phyloP scores from a whole-genome alignment of 805 yeast genomes.

The Kregervanrija fluxuum region DNA sequence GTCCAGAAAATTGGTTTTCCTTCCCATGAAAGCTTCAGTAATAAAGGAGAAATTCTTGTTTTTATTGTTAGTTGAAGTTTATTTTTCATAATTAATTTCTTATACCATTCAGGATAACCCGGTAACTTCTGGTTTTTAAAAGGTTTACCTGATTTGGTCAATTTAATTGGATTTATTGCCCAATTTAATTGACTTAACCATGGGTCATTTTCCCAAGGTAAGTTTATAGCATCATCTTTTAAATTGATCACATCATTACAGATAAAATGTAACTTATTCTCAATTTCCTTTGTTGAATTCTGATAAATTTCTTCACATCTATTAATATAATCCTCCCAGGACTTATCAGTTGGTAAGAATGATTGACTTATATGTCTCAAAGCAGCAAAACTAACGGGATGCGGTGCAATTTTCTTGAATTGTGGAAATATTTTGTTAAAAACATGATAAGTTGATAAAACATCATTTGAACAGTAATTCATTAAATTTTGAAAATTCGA shows the following conservation, averaged over 20 bases:
- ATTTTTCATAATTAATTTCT: constrained; percentile 39
- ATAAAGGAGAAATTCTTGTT: constrained; percentile 67
- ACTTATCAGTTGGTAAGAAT: constrained; percentile 65
- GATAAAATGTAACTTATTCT: constrained; percentile 46
- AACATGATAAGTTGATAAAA: constrained; percentile 63
- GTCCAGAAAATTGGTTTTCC: constrained; percentile 78
- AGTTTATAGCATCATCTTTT: constrained; percentile 29
- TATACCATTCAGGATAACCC: constrained; percentile 93
- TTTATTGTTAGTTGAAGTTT: constrained; percentile 55
- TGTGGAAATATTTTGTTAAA: constrained; percentile 62
- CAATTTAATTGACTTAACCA: constrained; percentile 92
- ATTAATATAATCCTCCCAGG: constrained; percentile 70
- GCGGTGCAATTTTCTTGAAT: constrained; percentile 68
- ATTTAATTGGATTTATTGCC: constrained; percentile 53
- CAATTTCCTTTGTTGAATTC: constrained; percentile 48
- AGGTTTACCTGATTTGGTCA: constrained; percentile 64
- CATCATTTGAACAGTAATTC: constrained; percentile 83
- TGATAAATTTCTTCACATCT: constrained; percentile 63
- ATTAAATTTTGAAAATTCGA: constrained; percentile 55
- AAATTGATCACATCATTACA: constrained; percentile 51
- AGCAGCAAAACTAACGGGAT: constrained; percentile 92
- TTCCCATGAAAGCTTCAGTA: constrained; percentile 80
- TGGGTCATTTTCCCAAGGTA: constrained; percentile 54
- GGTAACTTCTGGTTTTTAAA: constrained; percentile 72
- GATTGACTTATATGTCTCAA: constrained; percentile 64